Conservation (phyloP, 768 basidiomycete genomes). For the Chlorophyllum brunneum region DNA sequence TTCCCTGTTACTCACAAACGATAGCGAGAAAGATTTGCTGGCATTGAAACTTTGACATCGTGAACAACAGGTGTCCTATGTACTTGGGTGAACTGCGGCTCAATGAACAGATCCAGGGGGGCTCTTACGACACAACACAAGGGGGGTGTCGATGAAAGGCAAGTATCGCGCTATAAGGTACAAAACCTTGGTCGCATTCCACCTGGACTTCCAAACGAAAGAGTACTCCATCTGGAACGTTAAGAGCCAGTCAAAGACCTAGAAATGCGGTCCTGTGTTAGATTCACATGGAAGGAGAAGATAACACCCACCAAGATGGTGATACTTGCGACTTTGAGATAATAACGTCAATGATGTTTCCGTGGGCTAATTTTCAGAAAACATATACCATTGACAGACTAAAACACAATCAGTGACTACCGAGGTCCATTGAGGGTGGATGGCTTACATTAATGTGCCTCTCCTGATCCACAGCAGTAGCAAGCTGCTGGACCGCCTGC, state of each 20-base stretch:
- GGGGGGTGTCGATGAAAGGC: conserved; percentile 19
- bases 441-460: no score
- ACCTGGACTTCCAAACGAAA: conserved; percentile 21
- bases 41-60: neutral
- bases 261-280: neutral
- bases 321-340: no score
- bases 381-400: no score
- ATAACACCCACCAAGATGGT: no score
- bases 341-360: no score
- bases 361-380: no score
- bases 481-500: no score
- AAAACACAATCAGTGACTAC: no score
- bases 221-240: conserved; percentile 19
- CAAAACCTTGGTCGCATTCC: conserved; percentile 19
- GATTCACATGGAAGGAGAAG: no score
- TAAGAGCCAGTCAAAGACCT: conserved; percentile 18
- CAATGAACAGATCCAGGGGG: neutral
- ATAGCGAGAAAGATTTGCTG: neutral
- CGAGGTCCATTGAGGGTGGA: no score
- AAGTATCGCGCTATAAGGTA: conserved; percentile 25
- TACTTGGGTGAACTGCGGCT: neutral
- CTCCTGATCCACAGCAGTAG: no score
- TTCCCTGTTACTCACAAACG: neutral
- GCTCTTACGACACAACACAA: conserved; percentile 15
- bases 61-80: neutral